A percentile compares a stretch with the other conserved stretches of the same genome.
Conservation (phyloP, 1,284 basidiomycete genomes). For the Puccinia novopanici region DNA sequence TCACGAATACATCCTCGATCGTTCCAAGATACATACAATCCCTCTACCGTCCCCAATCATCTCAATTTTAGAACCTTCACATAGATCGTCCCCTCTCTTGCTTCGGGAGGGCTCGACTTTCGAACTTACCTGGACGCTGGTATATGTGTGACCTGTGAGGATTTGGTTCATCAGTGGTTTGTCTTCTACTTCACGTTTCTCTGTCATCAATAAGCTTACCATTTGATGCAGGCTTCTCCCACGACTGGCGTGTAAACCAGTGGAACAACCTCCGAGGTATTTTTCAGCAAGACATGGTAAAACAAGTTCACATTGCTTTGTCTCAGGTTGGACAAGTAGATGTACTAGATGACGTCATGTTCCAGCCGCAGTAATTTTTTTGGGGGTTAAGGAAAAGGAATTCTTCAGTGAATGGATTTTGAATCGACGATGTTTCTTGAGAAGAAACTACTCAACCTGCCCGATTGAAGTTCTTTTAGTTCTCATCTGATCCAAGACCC, state of each 20-base stretch:
- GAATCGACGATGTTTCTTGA: neutral
- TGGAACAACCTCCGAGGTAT: slow-evolving; percentile 49
- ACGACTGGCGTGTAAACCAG: slow-evolving; percentile 50
- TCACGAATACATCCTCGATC: slow-evolving; percentile 77
- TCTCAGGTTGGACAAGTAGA: slow-evolving; percentile 48
- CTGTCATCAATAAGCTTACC: neutral
- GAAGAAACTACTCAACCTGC: slow-evolving; percentile 27
- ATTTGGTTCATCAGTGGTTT: neutral
- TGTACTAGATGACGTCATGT: slow-evolving; percentile 32
- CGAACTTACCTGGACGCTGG: slow-evolving; percentile 47
- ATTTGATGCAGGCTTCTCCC: slow-evolving; percentile 51
- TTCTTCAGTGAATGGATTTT: neutral
- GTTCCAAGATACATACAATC: slow-evolving; percentile 72
- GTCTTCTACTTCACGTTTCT: neutral
- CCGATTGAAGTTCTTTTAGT: slow-evolving; percentile 48
- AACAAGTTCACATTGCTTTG: slow-evolving; percentile 50
- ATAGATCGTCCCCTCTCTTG: neutral
- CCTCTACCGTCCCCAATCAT: slow-evolving; percentile 37
- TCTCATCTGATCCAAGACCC: slow-evolving; percentile 50
- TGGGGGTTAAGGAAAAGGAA: neutral
- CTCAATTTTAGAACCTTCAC: neutral
- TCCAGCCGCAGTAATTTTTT: neutral
- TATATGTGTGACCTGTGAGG: slow-evolving; percentile 49
- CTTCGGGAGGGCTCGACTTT: neutral
- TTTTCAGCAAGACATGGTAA: slow-evolving; percentile 47